Evolutionary conservation across 1,139 yeast species (phyloP).

Genomic region (Candida smagusa): DNA sequence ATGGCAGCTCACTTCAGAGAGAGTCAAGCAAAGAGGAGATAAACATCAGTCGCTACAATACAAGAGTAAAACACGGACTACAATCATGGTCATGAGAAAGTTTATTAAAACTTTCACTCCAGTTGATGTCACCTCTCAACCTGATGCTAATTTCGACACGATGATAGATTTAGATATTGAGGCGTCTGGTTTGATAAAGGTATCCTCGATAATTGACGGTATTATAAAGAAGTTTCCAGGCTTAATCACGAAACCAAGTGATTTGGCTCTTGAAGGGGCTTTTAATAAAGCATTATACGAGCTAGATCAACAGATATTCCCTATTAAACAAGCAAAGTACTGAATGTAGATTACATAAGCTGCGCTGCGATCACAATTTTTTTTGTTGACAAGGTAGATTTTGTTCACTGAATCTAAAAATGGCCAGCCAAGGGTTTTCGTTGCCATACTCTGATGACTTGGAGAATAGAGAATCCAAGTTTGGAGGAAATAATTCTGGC

Average conservation of each 20-base stretch:
- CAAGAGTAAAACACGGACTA: constrained; percentile 30
- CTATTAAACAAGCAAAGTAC: no score
- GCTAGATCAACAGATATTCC: no score
- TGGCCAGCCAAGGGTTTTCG: constrained; percentile 11
- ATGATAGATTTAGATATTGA: constrained; percentile 54
- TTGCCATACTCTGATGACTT: constrained; percentile 19
- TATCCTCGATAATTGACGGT: neutral
- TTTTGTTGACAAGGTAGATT: neutral
- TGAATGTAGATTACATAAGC: neutral
- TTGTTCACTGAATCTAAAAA: constrained; percentile 1
- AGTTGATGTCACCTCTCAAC: constrained; percentile 39
- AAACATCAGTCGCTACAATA: constrained; percentile 79
- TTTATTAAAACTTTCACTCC: constrained; percentile 68
- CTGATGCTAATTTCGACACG: constrained; percentile 66
- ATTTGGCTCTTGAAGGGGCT: neutral
- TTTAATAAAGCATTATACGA: neutral
- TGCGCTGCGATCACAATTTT: neutral
- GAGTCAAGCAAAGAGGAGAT: constrained; percentile 73
- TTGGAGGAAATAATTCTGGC: constrained; percentile 1
- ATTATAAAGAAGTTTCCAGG: neutral
- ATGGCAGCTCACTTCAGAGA: constrained; percentile 49
- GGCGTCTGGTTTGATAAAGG: neutral
- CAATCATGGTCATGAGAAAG: constrained; percentile 65
- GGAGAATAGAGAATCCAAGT: constrained; percentile 8
- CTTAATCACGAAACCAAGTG: neutral